These are phyloP conservation scores for Amanita fuliginea DNA, from an alignment of 768 basidiomycete genomes.

Conservation along the genomic window DNA sequence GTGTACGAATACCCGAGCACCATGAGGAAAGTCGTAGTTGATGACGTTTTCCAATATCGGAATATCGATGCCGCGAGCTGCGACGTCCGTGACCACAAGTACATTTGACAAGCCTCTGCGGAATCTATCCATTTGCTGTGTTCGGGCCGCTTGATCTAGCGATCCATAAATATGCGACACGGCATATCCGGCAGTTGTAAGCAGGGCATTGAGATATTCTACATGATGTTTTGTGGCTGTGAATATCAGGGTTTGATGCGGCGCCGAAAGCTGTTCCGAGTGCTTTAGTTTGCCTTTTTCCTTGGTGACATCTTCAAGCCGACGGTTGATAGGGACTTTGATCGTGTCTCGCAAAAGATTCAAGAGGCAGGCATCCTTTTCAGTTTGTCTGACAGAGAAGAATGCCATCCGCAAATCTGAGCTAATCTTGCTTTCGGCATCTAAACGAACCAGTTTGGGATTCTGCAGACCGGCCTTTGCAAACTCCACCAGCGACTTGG, in stretches of 20 bases:
- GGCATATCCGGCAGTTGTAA: slow-evolving; percentile 74
- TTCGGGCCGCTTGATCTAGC: slow-evolving; percentile 84
- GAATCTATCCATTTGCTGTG: slow-evolving; percentile 86
- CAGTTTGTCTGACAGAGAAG: slow-evolving; percentile 82
- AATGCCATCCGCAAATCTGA: slow-evolving; percentile 90
- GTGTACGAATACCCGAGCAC: slow-evolving; percentile 89
- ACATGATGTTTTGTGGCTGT: slow-evolving; percentile 98
- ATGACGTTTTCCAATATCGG: slow-evolving; percentile 93
- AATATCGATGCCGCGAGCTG: slow-evolving; percentile 96
- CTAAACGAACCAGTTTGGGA: slow-evolving; percentile 92
- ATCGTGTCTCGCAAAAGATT: slow-evolving; percentile 81
- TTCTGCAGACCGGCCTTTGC: slow-evolving; percentile 94
- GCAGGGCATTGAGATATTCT: slow-evolving; percentile 77
- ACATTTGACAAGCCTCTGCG: slow-evolving; percentile 69
- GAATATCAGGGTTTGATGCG: slow-evolving; percentile 91
- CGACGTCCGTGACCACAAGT: slow-evolving; percentile 95
- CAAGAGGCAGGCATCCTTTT: slow-evolving; percentile 90
- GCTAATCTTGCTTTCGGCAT: slow-evolving; percentile 93
- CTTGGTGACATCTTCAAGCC: slow-evolving; percentile 23
- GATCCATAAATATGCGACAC: slow-evolving; percentile 95
- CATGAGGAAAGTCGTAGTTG: slow-evolving; percentile 97
- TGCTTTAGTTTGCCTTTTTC: slow-evolving; percentile 42
- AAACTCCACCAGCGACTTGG: slow-evolving; percentile 92
- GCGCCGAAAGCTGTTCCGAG: slow-evolving; percentile 41
- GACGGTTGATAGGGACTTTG: slow-evolving; percentile 52